Conservation (phyloP, 768 basidiomycete species). For the Paxillus ammoniavirescens region DNA sequence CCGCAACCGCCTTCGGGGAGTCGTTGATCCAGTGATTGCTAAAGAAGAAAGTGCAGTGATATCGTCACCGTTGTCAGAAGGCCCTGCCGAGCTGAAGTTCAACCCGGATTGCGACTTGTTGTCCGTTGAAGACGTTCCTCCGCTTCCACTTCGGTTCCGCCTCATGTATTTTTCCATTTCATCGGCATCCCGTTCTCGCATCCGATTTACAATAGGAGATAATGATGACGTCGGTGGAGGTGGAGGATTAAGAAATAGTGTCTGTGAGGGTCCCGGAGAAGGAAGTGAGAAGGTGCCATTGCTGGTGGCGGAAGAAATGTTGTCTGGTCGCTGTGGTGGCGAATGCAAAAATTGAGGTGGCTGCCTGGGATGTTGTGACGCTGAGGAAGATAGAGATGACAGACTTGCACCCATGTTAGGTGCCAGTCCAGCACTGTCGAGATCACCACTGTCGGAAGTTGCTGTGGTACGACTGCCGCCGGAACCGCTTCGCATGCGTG, state of each 20-base stretch:
- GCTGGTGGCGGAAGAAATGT: constrained; percentile 31
- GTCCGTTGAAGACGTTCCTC: constrained; percentile 70
- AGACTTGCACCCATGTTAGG: constrained; percentile 43
- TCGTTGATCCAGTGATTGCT: constrained; percentile 50
- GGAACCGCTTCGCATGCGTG: constrained; percentile 76
- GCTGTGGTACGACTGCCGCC: constrained; percentile 76
- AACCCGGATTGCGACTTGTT: constrained; percentile 60
- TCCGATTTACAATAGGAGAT: constrained; percentile 76
- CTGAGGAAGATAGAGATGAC: constrained; percentile 62
- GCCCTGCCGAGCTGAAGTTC: constrained; percentile 45
- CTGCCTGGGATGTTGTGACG: constrained; percentile 48
- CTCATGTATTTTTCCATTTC: constrained; percentile 85
- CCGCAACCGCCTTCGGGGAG: constrained; percentile 57
- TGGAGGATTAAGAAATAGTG: constrained; percentile 35
- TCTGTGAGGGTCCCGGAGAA: constrained; percentile 36
- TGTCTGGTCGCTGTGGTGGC: constrained; percentile 37
- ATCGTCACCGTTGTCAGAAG: constrained; percentile 55
- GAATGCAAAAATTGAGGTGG: constrained; percentile 39
- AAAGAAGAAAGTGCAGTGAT: constrained; percentile 47
- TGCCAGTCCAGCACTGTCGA: constrained; percentile 44
- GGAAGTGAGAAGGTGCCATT: constrained; percentile 37
- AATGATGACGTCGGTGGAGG: constrained; percentile 47
- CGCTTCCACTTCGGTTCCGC: constrained; percentile 81
- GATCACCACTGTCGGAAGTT: constrained; percentile 73
- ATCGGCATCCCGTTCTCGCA: constrained; percentile 82